Evolutionary conservation across 192 early-diverging fungal species (phyloP), one percentile per base, ranked within the genome.

Genomic region (Coemansia sp.): DNA sequence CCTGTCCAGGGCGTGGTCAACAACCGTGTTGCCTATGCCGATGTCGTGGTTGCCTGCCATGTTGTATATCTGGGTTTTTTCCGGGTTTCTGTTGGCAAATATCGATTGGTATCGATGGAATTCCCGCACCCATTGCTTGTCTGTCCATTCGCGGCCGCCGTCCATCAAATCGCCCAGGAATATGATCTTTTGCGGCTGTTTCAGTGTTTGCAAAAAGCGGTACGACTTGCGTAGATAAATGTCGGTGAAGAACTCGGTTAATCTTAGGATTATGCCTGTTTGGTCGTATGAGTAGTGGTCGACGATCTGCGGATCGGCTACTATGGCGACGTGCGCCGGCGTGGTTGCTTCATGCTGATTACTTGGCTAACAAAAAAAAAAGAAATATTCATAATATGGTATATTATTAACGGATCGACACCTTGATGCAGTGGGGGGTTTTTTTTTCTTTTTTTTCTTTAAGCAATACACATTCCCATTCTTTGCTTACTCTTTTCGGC

Each of bases 31-130:
- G 17, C 92, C 90, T 43, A 92, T 92, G 0, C 96, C 96, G 53
- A 96, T 89, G 74, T 98, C 96, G 74, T 98, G 96, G 78, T 96
- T 98, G 4, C 96, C 96, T 4, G 90, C 91, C 76, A 92, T 89
- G 68, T 91, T 85, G 14, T 86, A 84, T 3, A 88, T 74, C 20
- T 64, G 69, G 8, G 59, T 53, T 22, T 1, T 32, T 0, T 61
- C 35, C 0, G 81, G 84, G 20, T 72, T 68, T 35, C 73, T 39
- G 71, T 64, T 80, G 68, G 14, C 5, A 72, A 90, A 91, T 15
- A 92, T 77, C 20, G 84, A 61, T 12, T 77, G 35, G 58, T 89
- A 88, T 4, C 91, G 82, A 11, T 39, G 9, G 20, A 87, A 73
- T 71, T 95, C 90, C 14, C 56, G 41, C 3, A 75, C 62, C 82